Evolutionary conservation across 305 asterid genomes (phyloP).

Genomic region (Rubia occidens): DNA sequence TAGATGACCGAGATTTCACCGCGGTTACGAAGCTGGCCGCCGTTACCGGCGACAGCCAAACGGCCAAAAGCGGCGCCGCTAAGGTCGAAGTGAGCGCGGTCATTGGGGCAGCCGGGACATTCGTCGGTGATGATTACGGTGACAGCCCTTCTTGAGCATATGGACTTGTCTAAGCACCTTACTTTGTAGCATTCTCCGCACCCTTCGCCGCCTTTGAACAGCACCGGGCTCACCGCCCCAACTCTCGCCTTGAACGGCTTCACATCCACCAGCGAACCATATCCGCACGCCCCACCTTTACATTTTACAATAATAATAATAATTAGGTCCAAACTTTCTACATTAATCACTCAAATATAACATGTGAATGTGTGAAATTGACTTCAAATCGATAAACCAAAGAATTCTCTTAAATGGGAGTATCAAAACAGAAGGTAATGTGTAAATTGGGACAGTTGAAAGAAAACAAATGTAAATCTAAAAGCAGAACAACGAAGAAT

Average conservation of each 20-base stretch:
- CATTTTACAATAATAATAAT: neutral
- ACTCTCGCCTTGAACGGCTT: constrained; percentile 83
- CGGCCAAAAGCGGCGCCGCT: constrained; percentile 94
- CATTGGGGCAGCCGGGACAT: constrained; percentile 79
- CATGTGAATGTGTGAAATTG: too few species aligned
- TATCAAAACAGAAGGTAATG: too few species aligned
- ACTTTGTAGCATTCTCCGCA: constrained; percentile 96
- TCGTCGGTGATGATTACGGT: constrained; percentile 90
- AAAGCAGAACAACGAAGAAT: too few species aligned
- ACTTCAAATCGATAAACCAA: too few species aligned
- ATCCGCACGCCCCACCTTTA: constrained; percentile 84
- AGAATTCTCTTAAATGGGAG: too few species aligned
- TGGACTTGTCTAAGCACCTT: constrained; percentile 64
- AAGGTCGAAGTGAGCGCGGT: constrained; percentile 68
- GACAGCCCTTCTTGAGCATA: constrained; percentile 80
- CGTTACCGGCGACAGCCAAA: constrained; percentile 65
- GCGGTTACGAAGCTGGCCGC: constrained; percentile 68
- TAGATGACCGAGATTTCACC: constrained; percentile 7
- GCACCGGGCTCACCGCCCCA: constrained; percentile 83
- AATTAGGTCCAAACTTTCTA: too few species aligned
- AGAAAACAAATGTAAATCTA: too few species aligned
- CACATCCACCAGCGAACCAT: constrained; percentile 87
- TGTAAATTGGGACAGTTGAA: too few species aligned
- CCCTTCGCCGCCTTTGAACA: constrained; percentile 81
- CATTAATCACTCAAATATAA: too few species aligned